Conservation (phyloP, 768 basidiomycete species). For the Epithele typhae region DNA sequence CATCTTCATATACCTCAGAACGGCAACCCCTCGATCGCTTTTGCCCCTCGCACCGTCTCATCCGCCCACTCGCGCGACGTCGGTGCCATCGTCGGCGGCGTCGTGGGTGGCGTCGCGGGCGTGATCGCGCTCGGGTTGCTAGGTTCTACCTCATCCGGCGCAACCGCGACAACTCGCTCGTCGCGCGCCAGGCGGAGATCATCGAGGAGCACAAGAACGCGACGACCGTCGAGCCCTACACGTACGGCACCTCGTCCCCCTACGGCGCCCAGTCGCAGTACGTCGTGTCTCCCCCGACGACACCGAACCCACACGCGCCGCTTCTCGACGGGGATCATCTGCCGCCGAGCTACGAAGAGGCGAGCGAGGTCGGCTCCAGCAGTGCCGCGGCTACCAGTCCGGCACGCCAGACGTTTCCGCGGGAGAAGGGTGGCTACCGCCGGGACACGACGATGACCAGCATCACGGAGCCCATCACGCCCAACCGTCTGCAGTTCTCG, state of each 20-base stretch:
- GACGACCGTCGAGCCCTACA: constrained; percentile 22
- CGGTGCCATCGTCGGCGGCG: constrained; percentile 28
- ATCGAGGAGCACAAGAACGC: constrained; percentile 22
- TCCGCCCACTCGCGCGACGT: constrained; percentile 16
- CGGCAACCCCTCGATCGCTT: constrained; percentile 19
- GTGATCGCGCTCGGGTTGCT: constrained; percentile 22
- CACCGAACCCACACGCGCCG: constrained; percentile 6
- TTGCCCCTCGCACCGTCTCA: constrained; percentile 17
- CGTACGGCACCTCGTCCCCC: constrained; percentile 10
- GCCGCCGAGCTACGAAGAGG: constrained; percentile 24
- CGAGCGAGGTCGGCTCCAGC: constrained; percentile 8
- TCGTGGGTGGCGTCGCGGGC: constrained; percentile 25
- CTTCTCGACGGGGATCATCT: constrained; percentile 12
- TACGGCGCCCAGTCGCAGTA: not conserved
- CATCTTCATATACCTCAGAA: constrained; percentile 22
- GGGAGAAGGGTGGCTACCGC: constrained; percentile 8
- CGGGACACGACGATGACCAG: constrained; percentile 4
- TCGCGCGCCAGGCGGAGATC: constrained; percentile 17
- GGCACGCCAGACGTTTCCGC: constrained; percentile 1
- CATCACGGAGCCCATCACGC: not conserved
- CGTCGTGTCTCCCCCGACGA: not conserved
- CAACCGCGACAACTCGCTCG: constrained; percentile 16
- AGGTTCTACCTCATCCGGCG: constrained; percentile 24
- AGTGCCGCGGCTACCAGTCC: not conserved
- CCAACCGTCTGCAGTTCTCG: not conserved